Evolutionary conservation across 1,139 yeast genomes (phyloP), one percentile per base, ranked within the genome.

Genomic region (Suhomyces anneliseae): DNA sequence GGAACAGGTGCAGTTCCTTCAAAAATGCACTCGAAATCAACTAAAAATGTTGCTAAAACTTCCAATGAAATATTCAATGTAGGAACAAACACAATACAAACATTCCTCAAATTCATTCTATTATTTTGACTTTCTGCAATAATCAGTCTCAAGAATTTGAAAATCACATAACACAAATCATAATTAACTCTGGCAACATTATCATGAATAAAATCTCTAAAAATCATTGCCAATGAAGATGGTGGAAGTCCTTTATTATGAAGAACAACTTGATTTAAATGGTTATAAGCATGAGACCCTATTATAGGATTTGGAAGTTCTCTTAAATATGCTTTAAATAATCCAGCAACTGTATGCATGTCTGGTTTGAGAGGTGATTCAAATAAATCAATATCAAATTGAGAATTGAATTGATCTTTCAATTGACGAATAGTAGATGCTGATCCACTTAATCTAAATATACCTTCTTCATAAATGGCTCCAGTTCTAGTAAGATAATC

Each of bases 381-480:
- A 34, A 76, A 68, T 48, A 93, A 70, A 60, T 90, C 90, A 44
- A 89, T 71, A 62, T 92, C 98, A 53, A 78, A 79, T 12, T 79
- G 74, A 27, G 58, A 64, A 58, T 83, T 83, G 65, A 90, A 93
- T 42, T 72, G 74, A 37, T 84, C 89, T 58, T 87, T 89, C 40
- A 93, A 74, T 36, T 76, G 79, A 48, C 88, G 79, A 27, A 93
- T 89, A 41, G 85, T 77, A 0, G 92, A 79, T 45, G 93, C 88
- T 33, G 96, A 87, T 2, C 99, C 99, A 65, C 95, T 89, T 47
- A 92, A 72, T 53, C 99, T 75, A 69, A 93, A 93, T 2, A 93
- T 81, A 4, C 99, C 99, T 61, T 92, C 97, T 64, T 90, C 96
- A 53, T 80, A 81, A 15, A 87, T 73, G 0, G 96, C 97, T 9